Evolutionary conservation across 2,329 filamentous ascomycete genomes (phyloP).

Genomic region (Arthroderma uncinatum): DNA sequence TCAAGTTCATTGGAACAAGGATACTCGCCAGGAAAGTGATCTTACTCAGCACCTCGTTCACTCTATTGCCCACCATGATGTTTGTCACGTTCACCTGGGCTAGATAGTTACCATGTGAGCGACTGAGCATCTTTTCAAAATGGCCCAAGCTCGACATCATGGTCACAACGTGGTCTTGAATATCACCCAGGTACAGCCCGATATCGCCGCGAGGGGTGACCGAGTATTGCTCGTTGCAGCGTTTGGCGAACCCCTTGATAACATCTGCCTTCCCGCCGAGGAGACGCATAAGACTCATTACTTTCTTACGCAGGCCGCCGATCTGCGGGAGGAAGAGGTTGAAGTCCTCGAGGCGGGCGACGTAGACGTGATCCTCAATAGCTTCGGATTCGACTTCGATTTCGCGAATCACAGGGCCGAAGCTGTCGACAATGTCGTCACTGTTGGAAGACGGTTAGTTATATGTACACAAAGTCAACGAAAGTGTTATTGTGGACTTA

Average conservation of each 20-base stretch:
- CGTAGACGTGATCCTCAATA: slow-evolving; percentile 92
- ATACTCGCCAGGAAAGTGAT: slow-evolving; percentile 91
- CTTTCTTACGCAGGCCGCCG: slow-evolving; percentile 82
- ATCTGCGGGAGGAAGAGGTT: slow-evolving; percentile 77
- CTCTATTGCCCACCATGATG: slow-evolving; percentile 74
- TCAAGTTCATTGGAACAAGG: slow-evolving; percentile 87
- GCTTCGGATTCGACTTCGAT: slow-evolving; percentile 81
- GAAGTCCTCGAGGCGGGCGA: slow-evolving; percentile 81
- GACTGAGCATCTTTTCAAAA: slow-evolving; percentile 94
- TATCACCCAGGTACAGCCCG: slow-evolving; percentile 89
- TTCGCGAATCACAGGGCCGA: slow-evolving; percentile 76
- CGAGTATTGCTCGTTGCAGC: slow-evolving; percentile 94
- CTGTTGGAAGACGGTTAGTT: slow-evolving; percentile 34
- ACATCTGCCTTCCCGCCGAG: slow-evolving; percentile 97
- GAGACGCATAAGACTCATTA: slow-evolving; percentile 84
- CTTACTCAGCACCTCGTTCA: slow-evolving; percentile 84
- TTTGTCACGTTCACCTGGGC: slow-evolving; percentile 89
- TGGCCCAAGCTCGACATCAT: slow-evolving; percentile 96
- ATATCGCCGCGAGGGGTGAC: slow-evolving; percentile 94
- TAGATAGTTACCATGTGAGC: slow-evolving; percentile 90
- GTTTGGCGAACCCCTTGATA: slow-evolving; percentile 92
- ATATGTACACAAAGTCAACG: background rate
- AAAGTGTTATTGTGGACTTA: slow-evolving; percentile 36
- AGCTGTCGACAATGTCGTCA: slow-evolving; percentile 95
- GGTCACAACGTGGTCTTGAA: slow-evolving; percentile 97